Base-by-base conservation (phyloP, 2,329 filamentous ascomycete genomes). In the Uncinocarpus reesii region DNA sequence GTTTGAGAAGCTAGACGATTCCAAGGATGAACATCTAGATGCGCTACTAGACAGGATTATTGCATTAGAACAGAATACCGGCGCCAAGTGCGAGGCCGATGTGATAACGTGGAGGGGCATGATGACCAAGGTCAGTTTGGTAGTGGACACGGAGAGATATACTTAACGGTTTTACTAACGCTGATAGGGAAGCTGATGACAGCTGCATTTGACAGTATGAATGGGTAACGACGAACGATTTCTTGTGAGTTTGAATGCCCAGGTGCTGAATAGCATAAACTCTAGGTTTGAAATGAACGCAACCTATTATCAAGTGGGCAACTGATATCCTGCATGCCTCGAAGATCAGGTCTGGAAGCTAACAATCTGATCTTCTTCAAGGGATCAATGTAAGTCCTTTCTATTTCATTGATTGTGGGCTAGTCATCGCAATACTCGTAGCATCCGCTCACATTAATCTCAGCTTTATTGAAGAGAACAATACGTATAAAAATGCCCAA, bases 211-310 rank as follows among this genome's bases (percentile, higher is more conserved):
- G 87, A 93, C 55, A 77, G 83, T 55, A 78, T 83, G 62, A 86
- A 90, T 61, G 84, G 84, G 80, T 87, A 70, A 47, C 54, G 72
- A 67, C 11, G 24, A 37, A n/a, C 26, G 10, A 43, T 50, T 42
- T 52, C 37, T 24, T 29, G 8, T 35, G 7, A 35, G n/a, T 34
- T 56, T 49, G 34, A 45, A 10, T n/a, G 23, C 11, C 21, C 15
- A 24, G 20, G 8, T 32, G 40, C 34, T 42, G 41, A 42, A 36
- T 37, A 13, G n/a, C 11, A 16, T 28, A 23, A 38, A 7, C n/a
- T 48, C n/a, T 50, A 88, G 85, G 42, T 96, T 95, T 60, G 85
- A 93, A 64, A 95, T 98, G 88, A 95, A 95, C 63, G 90, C 87
- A 42, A 95, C 90, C 2, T 73, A 81, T 43, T 92, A 88, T 61